Percentiles rank a stretch among this genome's conserved stretches.
Evolutionary conservation across 768 basidiomycete genomes (phyloP).

Genomic region (Mycena pura): DNA sequence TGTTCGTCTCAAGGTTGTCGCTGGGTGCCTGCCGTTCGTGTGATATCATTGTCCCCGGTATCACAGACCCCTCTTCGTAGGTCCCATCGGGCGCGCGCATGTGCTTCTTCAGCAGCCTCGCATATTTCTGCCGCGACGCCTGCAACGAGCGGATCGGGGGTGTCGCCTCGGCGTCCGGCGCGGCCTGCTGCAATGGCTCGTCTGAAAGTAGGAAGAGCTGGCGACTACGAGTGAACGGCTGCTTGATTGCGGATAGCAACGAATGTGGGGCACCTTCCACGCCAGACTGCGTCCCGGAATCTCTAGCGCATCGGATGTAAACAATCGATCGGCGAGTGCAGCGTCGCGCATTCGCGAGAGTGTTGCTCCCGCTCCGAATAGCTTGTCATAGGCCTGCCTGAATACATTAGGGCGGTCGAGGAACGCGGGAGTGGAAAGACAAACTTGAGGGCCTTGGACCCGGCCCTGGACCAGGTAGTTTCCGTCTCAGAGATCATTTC

Average conservation of each 20-base stretch:
- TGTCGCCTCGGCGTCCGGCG: slow-evolving; percentile 38
- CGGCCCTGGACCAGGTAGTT: slow-evolving; percentile 11
- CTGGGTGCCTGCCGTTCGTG: slow-evolving; percentile 37
- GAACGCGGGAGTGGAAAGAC: neutral
- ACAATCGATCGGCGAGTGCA: slow-evolving; percentile 65
- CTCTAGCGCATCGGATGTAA: slow-evolving; percentile 51
- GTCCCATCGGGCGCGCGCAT: slow-evolving; percentile 88
- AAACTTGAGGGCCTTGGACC: slow-evolving; percentile 18
- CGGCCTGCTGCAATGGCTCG: slow-evolving; percentile 68
- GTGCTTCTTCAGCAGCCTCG: slow-evolving; percentile 64
- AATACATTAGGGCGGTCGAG: slow-evolving; percentile 10
- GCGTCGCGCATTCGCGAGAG: slow-evolving; percentile 73
- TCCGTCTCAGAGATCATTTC: slow-evolving; percentile 14
- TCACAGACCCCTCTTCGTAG: slow-evolving; percentile 70
- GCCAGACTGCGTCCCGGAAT: slow-evolving; percentile 80
- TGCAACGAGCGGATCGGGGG: slow-evolving; percentile 52
- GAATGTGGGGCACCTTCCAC: slow-evolving; percentile 70
- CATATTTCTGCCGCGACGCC: slow-evolving; percentile 61
- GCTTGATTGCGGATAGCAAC: neutral
- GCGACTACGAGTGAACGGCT: slow-evolving; percentile 12
- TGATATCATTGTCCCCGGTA: slow-evolving; percentile 55
- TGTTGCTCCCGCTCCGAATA: slow-evolving; percentile 60
- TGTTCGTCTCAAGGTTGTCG: slow-evolving; percentile 71
- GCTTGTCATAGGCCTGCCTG: slow-evolving; percentile 50
- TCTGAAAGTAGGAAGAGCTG: slow-evolving; percentile 74